Evolutionary conservation across 2,329 filamentous ascomycete genomes (phyloP).

Genomic region (Sordariomycetes sp.): DNA sequence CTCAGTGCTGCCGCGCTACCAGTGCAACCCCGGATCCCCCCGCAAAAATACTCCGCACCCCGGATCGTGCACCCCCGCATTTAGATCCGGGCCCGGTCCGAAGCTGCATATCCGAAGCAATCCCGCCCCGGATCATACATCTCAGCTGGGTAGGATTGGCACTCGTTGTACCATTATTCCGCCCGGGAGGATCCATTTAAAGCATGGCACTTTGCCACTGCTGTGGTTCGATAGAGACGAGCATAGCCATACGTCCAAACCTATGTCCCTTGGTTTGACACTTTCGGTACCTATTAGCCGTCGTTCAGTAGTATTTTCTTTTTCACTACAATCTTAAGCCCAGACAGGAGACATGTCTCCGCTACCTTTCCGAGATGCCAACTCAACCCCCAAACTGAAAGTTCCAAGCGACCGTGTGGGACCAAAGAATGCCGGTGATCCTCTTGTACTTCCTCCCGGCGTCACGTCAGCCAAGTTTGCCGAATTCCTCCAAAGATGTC

Average conservation of each 20-base stretch:
- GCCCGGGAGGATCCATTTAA: no score
- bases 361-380: not conserved
- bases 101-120: no score
- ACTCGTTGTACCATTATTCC: no score
- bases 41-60: not conserved
- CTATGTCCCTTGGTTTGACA: no score
- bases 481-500: not conserved
- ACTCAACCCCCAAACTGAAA: not conserved
- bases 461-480: not conserved
- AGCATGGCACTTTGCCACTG: no score
- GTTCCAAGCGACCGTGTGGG: not conserved
- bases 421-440: not conserved
- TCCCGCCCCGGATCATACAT: not conserved
- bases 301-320: not conserved
- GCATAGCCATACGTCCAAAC: no score
- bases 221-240: no score
- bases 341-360: not conserved
- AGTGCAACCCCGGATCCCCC: no score
- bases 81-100: not conserved
- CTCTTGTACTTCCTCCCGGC: not conserved
- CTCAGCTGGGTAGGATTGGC: no score
- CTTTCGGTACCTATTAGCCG: no score
- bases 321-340: not conserved
- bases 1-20: no score
- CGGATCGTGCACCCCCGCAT: not conserved